Conservation (phyloP, 176 grass and related monocot genomes). For the Avena eriantha region DNA sequence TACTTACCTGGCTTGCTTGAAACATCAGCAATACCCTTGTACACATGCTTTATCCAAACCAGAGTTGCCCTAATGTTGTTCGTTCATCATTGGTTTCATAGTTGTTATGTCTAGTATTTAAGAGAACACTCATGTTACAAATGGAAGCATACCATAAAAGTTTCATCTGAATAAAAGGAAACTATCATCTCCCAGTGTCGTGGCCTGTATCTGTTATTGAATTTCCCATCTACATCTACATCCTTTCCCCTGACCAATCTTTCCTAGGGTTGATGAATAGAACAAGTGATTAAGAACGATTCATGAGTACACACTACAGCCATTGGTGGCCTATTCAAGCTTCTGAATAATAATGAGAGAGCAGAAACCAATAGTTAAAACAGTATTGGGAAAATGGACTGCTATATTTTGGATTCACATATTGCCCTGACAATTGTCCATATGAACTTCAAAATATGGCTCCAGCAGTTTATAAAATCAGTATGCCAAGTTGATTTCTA, state of each 20-base stretch:
- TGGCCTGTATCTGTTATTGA: neutral
- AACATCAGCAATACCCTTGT: neutral
- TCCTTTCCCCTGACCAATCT: neutral
- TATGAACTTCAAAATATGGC: too few relatives aligned
- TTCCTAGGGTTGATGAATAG: conserved; percentile 62
- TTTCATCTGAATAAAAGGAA: neutral
- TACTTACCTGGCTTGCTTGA: neutral
- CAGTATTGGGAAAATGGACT: conserved; percentile 52
- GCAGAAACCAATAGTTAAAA: conserved; percentile 58
- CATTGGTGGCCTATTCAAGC: conserved; percentile 83
- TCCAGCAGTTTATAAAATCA: too few relatives aligned
- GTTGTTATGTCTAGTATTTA: neutral
- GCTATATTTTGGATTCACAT: too few relatives aligned
- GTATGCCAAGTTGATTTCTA: neutral
- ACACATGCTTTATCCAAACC: too few relatives aligned
- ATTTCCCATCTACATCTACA: neutral
- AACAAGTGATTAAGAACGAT: conserved; percentile 63
- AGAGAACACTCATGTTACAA: conserved; percentile 5
- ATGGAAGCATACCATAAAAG: neutral
- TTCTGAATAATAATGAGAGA: conserved; percentile 56
- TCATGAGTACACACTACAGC: conserved; percentile 61
- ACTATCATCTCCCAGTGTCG: neutral
- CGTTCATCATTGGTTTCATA: neutral
- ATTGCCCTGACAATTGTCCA: too few relatives aligned
- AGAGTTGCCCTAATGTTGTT: neutral